Percentiles rank a stretch among this genome's conserved stretches.
phyloP scores from a whole-genome alignment of 2,329 filamentous ascomycete species.

The Helicocarpus griseus region DNA sequence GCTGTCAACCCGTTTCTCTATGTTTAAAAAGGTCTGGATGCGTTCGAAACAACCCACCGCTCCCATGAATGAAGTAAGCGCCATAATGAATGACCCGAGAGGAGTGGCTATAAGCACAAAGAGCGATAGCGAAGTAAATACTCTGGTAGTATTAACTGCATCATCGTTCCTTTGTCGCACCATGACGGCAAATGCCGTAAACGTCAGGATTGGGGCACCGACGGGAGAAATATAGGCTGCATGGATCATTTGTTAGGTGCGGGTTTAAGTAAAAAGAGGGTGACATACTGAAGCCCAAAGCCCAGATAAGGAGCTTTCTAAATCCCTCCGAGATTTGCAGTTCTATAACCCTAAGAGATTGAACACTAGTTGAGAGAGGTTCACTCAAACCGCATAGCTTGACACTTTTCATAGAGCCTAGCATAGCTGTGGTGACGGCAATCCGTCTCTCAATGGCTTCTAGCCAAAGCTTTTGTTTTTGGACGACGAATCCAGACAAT shows the following conservation, averaged over 20 bases:
- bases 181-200: constrained; percentile 35
- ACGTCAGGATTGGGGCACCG: constrained; percentile 37
- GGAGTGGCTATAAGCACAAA: background rate
- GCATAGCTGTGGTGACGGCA: constrained; percentile 38
- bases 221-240: constrained; percentile 31
- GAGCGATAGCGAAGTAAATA: background rate
- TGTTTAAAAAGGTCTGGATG: constrained; percentile 17
- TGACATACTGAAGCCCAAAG: constrained; percentile 28
- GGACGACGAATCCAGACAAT: constrained; percentile 21
- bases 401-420: constrained; percentile 43
- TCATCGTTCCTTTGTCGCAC: constrained; percentile 16
- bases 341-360: constrained; percentile 32
- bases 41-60: constrained; percentile 7
- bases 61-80: background rate
- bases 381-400: constrained; percentile 42
- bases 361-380: constrained; percentile 29
- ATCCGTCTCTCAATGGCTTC: constrained; percentile 42
- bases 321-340: constrained; percentile 33
- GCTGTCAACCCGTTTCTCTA: constrained; percentile 9
- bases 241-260: constrained; percentile 6
- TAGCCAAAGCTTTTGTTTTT: constrained; percentile 39
- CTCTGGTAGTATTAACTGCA: background rate
- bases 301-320: constrained; percentile 32
- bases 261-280: constrained; percentile 10
- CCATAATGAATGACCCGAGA: background rate